Base-by-base conservation (phyloP, 306 rosid genomes). In the Trifolium fragiferum region DNA sequence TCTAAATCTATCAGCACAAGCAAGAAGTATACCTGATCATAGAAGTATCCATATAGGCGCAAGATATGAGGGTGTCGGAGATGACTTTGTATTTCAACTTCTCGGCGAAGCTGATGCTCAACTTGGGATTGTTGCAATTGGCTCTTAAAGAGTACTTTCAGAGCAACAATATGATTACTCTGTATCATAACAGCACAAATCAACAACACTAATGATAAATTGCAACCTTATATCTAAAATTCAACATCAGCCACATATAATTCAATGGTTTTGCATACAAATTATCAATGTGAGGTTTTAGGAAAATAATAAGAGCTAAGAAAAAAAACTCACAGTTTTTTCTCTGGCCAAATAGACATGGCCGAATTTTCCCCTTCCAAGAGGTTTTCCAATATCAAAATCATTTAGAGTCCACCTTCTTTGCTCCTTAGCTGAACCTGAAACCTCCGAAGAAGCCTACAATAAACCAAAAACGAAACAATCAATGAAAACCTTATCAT, bases 61-160 rank as follows among this genome's bases (percentile, higher is more conserved):
- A 95, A 75, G 41, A 95, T 95, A 63, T 95, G 94, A 21, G 99
- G 92, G 74, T 95, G 98, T 73, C 99, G 88, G 63, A 95, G 97
- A 90, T 95, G 99, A 78, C 98, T 92, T 67, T 95, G 99, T 60
- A 95, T 95, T 80, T 95, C 99, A 70, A 95, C 99, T 87, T 95
- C 99, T 14, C 99, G 81, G 10, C 98, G 88, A 50, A 95, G 99
- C 78, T 95, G 99, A 77, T 95, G 99, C 86, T 92, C 99, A 62
- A 95, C 99, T 84, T 95, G 99, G 32, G 99, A 95, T 78, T 95
- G 99, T 80, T 95, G 99, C 80, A 95, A 80, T 80, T 95, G 99
- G 87, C 90, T 92, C 91, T 95, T 95, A 61, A 92, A 95, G 65
- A 95, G 90, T 66, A 95, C 99, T 85, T 95, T 95, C 19, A 95